Base-by-base conservation (phyloP, 1,284 basidiomycete genomes). In the Exobasidium rhododendri region DNA sequence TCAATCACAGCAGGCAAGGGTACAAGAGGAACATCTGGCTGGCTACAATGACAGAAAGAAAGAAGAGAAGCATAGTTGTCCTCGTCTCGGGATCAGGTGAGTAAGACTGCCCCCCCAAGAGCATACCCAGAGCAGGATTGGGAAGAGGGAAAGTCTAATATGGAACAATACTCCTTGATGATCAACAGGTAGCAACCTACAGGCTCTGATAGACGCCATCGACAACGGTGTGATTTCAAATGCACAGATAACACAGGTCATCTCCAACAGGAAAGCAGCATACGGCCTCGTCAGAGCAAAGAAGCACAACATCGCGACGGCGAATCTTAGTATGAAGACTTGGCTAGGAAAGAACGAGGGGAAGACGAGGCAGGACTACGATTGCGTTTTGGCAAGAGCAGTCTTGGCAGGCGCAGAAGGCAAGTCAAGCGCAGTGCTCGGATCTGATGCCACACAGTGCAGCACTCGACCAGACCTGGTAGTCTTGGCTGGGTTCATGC, bases 401-500 rank as follows among this genome's bases (percentile, higher is more conserved):
- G 88, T 97, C 7, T 76, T 90, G 5, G 66, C 46, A 13, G 61
- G 52, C n/a, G 74, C 65, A 7, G 51, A 50, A 2, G 67, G 62
- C 17, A 30, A 49, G 17, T 56, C 55, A 4, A n/a, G 26, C 13
- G 55, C 29, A 26, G 14, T n/a, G 20, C 22, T 56, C 20, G 2
- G 14, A 22, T 45, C 44, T 28, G 22, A 22, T 24, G 22, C 47
- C 4, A 4, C n/a, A 2, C 2, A 50, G 28, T 5, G 22, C 3
- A 26, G n/a, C 10, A 32, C 57, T 0, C 61, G 63, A 32, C 94
- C 94, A 0, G 91, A 97, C 79, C 79, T 96, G 20, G 86, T 97
- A 61, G 90, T 98, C 2, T 84, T 97, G 28, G 94, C 94, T 0
- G 96, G 94, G 0, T 98, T 92, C 89, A 97, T 98, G 94, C 93